These are phyloP conservation scores for Lodderomyces elongisporus DNA, from an alignment of 1,139 yeast genomes.

Conservation along the genomic window DNA sequence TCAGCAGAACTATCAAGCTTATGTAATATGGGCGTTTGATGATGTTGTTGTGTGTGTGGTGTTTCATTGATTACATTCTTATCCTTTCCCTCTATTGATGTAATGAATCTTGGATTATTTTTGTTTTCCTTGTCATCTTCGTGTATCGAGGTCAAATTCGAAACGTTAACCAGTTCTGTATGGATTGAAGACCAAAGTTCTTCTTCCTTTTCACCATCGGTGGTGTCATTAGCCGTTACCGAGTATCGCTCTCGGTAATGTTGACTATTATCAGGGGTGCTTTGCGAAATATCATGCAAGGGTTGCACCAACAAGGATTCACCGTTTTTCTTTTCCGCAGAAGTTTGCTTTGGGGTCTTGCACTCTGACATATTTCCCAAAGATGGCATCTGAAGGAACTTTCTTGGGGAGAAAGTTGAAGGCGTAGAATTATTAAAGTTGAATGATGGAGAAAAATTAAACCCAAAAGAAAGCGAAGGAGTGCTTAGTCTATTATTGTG, in stretches of 20 bases:
- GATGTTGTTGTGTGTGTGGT: slow-evolving; percentile 15
- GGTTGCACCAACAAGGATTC: too few species aligned
- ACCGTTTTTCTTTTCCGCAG: slow-evolving; percentile 1
- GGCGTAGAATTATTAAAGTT: slow-evolving; percentile 24
- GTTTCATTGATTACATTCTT: too few species aligned
- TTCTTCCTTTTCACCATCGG: slow-evolving; percentile 3
- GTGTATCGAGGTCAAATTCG: slow-evolving; percentile 27
- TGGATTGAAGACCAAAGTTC: slow-evolving; percentile 32
- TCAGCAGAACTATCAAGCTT: slow-evolving; percentile 3
- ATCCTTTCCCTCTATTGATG: too few species aligned
- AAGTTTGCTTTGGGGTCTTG: too few species aligned
- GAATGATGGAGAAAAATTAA: slow-evolving; percentile 44
- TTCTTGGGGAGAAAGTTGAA: slow-evolving; percentile 29
- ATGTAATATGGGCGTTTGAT: background rate
- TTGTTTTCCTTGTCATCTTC: slow-evolving; percentile 16
- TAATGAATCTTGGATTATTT: slow-evolving; percentile 19
- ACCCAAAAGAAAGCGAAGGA: slow-evolving; percentile 38
- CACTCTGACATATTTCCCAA: too few species aligned
- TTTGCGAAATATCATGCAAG: too few species aligned
- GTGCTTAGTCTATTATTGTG: slow-evolving; percentile 15
- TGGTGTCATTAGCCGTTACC: too few species aligned
- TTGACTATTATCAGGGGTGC: too few species aligned
- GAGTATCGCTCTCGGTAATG: too few species aligned
- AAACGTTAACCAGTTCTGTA: slow-evolving; percentile 12
- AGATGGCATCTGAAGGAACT: slow-evolving; percentile 24